Conservation (phyloP, 2,329 filamentous ascomycete genomes). For the Fusarium keratoplasticum region DNA sequence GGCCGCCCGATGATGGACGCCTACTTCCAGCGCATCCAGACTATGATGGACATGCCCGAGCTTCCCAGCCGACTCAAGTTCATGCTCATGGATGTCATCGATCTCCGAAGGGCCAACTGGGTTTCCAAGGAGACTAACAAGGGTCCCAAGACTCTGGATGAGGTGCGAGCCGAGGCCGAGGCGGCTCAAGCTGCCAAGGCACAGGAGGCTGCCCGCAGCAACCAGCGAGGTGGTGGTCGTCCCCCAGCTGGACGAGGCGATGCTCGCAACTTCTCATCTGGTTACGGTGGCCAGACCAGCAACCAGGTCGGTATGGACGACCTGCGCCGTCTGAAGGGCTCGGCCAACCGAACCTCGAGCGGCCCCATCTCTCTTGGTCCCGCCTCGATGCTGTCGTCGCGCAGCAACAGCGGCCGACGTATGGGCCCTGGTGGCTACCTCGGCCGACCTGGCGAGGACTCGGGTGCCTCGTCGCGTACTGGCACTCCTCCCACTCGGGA, state of each 20-base stretch:
- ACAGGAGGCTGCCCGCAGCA: conserved; percentile 73
- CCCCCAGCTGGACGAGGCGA: conserved; percentile 85
- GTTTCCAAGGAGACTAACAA: conserved; percentile 89
- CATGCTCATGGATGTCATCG: conserved; percentile 95
- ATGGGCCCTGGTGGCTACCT: conserved; percentile 81
- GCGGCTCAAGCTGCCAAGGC: conserved; percentile 84
- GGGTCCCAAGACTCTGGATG: conserved; percentile 95
- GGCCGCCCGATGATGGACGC: conserved; percentile 88
- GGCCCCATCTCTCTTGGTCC: conserved; percentile 79
- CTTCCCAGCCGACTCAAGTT: conserved; percentile 91
- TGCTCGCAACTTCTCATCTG: conserved; percentile 82
- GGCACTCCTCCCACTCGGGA: conserved; percentile 81
- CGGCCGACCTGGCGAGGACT: conserved; percentile 83
- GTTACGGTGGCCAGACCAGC: conserved; percentile 77
- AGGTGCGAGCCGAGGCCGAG: conserved; percentile 86
- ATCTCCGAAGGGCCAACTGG: conserved; percentile 84
- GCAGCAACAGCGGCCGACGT: conserved; percentile 89
- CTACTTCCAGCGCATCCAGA: conserved; percentile 91
- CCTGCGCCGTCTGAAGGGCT: conserved; percentile 81
- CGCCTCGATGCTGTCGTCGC: conserved; percentile 86
- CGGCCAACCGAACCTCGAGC: conserved; percentile 69
- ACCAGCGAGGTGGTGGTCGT: conserved; percentile 77
- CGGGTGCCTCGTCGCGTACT: conserved; percentile 87
- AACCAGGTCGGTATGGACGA: conserved; percentile 95
- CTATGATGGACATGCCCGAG: conserved; percentile 82